phyloP scores from a whole-genome alignment of 1,284 basidiomycete species.

The Thecaphora thlaspeos region DNA sequence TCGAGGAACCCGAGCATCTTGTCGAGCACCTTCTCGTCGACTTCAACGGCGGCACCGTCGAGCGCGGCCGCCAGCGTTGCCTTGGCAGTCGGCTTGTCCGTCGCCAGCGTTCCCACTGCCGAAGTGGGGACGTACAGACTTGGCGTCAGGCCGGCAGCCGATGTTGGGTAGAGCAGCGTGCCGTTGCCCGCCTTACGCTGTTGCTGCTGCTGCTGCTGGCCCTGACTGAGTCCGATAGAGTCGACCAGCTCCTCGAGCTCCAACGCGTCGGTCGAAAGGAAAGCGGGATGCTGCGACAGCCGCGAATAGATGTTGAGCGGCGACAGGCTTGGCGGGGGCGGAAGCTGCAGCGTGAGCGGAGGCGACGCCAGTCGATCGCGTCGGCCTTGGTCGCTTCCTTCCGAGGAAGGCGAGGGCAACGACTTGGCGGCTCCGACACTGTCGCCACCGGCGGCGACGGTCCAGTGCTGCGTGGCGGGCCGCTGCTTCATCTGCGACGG shows the following conservation, averaged over 20 bases:
- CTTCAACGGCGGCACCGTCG: constrained; percentile 15
- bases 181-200: constrained; percentile 11
- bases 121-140: constrained; percentile 15
- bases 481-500: constrained; percentile 8
- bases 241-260: constrained; percentile 50
- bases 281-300: constrained; percentile 45
- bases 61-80: constrained; percentile 16
- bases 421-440: background rate
- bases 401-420: no score
- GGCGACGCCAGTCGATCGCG: no score
- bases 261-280: constrained; percentile 37
- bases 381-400: no score
- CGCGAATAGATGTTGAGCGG: constrained; percentile 47
- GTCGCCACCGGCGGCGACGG: no score
- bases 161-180: constrained; percentile 12
- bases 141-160: constrained; percentile 15
- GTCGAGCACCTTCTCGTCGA: constrained; percentile 38
- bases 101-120: no score
- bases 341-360: background rate
- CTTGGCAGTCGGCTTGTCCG: background rate
- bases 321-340: constrained; percentile 14
- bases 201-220: constrained; percentile 13
- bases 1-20: constrained; percentile 41
- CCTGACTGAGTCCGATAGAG: constrained; percentile 24
- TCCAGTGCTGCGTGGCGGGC: background rate